Evolutionary conservation across 305 asterid genomes (phyloP), one percentile per base, ranked within the genome.

Genomic region (Rubia peregrina): DNA sequence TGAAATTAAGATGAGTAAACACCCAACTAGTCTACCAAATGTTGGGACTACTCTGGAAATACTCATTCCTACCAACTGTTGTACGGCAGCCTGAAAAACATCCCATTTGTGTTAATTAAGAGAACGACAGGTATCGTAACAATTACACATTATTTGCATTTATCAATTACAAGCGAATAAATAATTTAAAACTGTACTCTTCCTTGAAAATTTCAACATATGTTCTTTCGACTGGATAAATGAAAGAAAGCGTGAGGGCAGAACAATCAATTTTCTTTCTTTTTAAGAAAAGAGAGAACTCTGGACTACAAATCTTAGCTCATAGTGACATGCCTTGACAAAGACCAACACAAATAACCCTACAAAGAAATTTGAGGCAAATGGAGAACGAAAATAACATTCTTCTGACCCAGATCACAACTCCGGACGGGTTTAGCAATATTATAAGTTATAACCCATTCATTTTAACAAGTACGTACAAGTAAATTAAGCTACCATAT

Each of bases 1-100:
- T 40, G 85, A 81, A 67, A 81, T 24, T 51, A 81, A 70, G 69
- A 81, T 81, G 16, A 78, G 76, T 63, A 61, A 70, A 73, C 85
- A 76, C 42, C 85, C 83, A 44, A 78, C 65, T 44, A 81, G 49
- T 63, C 75, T 76, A 74, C 79, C 75, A 64, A 81, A 73, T 48
- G 85, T 70, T 61, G 85, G 83, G 42, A 74, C 55, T 65, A 73
- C 44, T 78, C 83, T 81, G 33, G 77, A 73, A 30, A 71, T 73
- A 67, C 81, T 62, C 77, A 81, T 81, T 60, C 74, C 73, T 46
- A 74, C 69, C 49, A 78, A 40, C 65, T 81, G 85, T 26, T 76
- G 74, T 11, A 76, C 49, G 9, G 75, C 83, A 70, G 74, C 81
- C 85, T 81, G 77, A 73, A 81, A 68, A 17, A 6, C 59, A 62